These are phyloP conservation scores for Boletales sp. DNA, from an alignment of 768 basidiomycete species.

Conservation along the genomic window DNA sequence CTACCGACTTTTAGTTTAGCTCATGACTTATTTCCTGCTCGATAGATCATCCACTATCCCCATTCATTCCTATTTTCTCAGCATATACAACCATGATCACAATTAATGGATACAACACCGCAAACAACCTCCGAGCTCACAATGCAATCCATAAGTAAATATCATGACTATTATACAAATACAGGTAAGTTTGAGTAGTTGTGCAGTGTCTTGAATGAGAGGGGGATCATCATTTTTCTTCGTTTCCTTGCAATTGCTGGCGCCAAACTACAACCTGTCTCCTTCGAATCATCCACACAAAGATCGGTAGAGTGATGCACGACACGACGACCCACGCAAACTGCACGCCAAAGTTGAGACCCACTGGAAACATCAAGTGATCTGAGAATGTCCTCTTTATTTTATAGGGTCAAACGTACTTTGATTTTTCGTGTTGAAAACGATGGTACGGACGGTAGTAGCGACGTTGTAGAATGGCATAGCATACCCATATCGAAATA, in stretches of 20 bases:
- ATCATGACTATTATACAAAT: too few relatives aligned
- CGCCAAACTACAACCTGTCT: conserved; percentile 22
- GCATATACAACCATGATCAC: conserved; percentile 13
- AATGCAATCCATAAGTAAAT: too few relatives aligned
- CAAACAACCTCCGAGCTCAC: neutral
- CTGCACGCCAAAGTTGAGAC: conserved; percentile 58
- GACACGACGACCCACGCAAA: conserved; percentile 55
- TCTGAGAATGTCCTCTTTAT: neutral
- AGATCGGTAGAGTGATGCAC: conserved; percentile 46
- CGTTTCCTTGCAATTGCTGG: conserved; percentile 10
- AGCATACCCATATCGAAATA: conserved; percentile 67
- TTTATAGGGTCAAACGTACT: conserved; percentile 35
- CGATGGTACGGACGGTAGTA: conserved; percentile 52
- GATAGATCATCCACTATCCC: conserved; percentile 22
- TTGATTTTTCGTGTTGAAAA: conserved; percentile 64
- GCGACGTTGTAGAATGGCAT: conserved; percentile 73
- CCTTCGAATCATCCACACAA: conserved; percentile 42
- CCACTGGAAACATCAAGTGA: conserved; percentile 38
- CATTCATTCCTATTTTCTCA: conserved; percentile 23
- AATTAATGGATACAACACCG: conserved; percentile 11
- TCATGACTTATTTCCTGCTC: conserved; percentile 19
- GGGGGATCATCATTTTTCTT: neutral
- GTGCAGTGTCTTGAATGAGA: neutral
- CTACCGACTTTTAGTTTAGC: neutral
- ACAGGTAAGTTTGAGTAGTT: too few relatives aligned